Evolutionary conservation across 805 yeast genomes (phyloP), one percentile per base, ranked within the genome.

Genomic region (Saturnispora sekii): DNA sequence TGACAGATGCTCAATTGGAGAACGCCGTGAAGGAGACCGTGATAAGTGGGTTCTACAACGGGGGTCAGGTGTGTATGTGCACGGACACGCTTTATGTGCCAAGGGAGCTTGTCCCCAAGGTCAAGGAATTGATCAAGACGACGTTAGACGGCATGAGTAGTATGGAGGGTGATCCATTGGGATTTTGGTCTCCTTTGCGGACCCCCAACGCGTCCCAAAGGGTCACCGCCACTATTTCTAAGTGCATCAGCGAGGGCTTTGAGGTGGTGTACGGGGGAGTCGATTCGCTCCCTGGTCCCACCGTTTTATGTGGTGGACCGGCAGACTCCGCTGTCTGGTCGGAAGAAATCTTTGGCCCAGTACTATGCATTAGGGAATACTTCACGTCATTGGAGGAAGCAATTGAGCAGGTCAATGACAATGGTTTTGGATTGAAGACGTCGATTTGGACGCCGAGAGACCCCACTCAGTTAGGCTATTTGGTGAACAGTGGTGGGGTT

Each of bases 301-400:
- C 65, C 5, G 52, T 71, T 9, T 50, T 72, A 26, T 53, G 50
- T 2, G 58, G 58, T 32, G 62, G 72, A 5, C 52, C 61, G 10
- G 39, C 50, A 3, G 57, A 58, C 1, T 62, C 63, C 69, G 41
- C 46, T 3, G 50, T 70, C 6, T 52, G 49, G 43, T 15, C 46
- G 5, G 55, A 55, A 7, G 76, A 72, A 50, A 58, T 62, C 2
- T 72, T 72, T 59, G 76, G 74, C 5, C 76, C 76, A 0, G 60
- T 71, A 7, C 53, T 69, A 7, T 44, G 62, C 11, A 48, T 71
- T 15, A 45, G 54, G 32, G 59, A 54, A 43, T 70, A 54, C 48
- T 12, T 35, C 0, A 53, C 55, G 26, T 5, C 26, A 32, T 32
- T 49, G 4, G 51, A 57, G 2, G 37, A 48, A 2, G 49, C 59